phyloP scores from a whole-genome alignment of 2,329 filamentous ascomycete genomes.

The Helminthosporium solani region DNA sequence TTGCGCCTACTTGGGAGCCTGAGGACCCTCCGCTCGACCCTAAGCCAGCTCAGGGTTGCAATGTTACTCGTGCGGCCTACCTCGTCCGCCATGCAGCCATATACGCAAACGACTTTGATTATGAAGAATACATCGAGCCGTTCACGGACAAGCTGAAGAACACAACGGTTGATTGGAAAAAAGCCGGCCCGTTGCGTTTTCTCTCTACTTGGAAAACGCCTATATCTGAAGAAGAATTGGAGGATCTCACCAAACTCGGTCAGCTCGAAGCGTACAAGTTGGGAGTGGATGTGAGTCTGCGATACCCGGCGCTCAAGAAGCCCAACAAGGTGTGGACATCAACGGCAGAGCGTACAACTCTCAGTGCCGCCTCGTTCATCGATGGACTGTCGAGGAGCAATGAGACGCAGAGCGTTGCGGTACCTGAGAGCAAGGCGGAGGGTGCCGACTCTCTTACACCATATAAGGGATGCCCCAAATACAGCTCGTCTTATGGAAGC shows the following conservation, averaged over 20 bases:
- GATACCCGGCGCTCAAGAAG: constrained; percentile 56
- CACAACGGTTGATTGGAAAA: constrained; percentile 59
- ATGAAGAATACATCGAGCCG: constrained; percentile 53
- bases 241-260: constrained; percentile 63
- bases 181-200: constrained; percentile 58
- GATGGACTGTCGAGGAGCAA: constrained; percentile 56
- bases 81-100: constrained; percentile 55
- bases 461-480: constrained; percentile 65
- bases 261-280: constrained; percentile 60
- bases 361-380: constrained; percentile 60
- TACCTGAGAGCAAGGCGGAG: constrained; percentile 58
- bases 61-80: constrained; percentile 52
- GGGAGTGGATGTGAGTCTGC: constrained; percentile 59
- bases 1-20: constrained; percentile 53
- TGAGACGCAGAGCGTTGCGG: constrained; percentile 55
- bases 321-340: constrained; percentile 62
- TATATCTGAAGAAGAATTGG: constrained; percentile 56
- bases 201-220: constrained; percentile 59
- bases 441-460: constrained; percentile 64
- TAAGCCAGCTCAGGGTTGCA: constrained; percentile 52
- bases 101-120: constrained; percentile 55
- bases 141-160: constrained; percentile 60
- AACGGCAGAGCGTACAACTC: constrained; percentile 61
- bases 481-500: constrained; percentile 59
- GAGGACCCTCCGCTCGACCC: constrained; percentile 50